Conservation (phyloP, 257 asterid species). For the Oldenlandia corymbosa region DNA sequence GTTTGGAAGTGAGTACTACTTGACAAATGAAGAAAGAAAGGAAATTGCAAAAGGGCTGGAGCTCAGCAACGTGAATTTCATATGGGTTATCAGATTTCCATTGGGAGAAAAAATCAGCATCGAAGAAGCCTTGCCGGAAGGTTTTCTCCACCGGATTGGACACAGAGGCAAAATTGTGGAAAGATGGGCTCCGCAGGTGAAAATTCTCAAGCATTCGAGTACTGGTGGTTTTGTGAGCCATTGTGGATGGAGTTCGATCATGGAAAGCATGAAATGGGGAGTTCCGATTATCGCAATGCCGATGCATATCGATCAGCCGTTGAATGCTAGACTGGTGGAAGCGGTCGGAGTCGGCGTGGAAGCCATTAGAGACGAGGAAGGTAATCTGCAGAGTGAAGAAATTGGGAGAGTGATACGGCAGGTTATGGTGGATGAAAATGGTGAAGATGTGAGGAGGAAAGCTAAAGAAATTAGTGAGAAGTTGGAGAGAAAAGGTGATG, state of each 20-base stretch:
- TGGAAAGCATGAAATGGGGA: constrained; percentile 26
- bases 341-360: constrained; percentile 24
- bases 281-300: constrained; percentile 30
- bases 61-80: constrained; percentile 19
- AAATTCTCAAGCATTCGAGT: constrained; percentile 19
- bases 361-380: constrained; percentile 17
- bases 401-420: constrained; percentile 13
- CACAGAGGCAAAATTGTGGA: constrained; percentile 18
- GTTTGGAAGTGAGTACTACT: constrained; percentile 27
- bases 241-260: constrained; percentile 28
- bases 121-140: constrained; percentile 21
- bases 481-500: constrained; percentile 11
- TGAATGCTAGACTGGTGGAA: constrained; percentile 22
- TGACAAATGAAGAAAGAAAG: constrained; percentile 16
- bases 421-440: constrained; percentile 24
- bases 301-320: constrained; percentile 27
- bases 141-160: constrained; percentile 15
- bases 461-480: constrained; percentile 14
- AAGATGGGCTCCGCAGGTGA: constrained; percentile 30
- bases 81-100: constrained; percentile 29
- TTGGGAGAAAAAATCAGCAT: constrained; percentile 2
- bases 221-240: constrained; percentile 26
- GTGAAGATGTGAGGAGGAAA: constrained; percentile 16
- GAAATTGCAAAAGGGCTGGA: constrained; percentile 21
- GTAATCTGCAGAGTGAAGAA: constrained; percentile 15